These are phyloP conservation scores for Trifolium fragiferum DNA, from an alignment of 306 rosid species.

Conservation along the genomic window DNA sequence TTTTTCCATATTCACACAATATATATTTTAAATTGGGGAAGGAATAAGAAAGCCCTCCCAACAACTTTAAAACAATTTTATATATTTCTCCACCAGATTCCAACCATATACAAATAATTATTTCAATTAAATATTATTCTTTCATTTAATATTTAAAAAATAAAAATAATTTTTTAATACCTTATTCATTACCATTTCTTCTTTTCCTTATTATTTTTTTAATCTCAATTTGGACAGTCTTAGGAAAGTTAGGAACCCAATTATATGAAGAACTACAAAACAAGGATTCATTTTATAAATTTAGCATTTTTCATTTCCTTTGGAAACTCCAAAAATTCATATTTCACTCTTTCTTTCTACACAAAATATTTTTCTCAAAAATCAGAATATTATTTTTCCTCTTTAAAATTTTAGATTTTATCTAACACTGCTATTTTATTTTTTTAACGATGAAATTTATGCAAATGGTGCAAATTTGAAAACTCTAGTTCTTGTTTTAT, in stretches of 20 bases:
- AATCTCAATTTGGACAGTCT: conserved; percentile 73
- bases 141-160: conserved; percentile 46
- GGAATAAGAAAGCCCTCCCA: conserved; percentile 59
- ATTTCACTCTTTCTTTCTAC: conserved; percentile 46
- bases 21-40: conserved; percentile 36
- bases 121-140: conserved; percentile 49
- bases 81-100: conserved; percentile 68
- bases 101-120: conserved; percentile 69
- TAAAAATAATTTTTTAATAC: conserved; percentile 47
- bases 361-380: conserved; percentile 40
- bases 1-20: conserved; percentile 56
- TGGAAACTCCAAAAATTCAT: conserved; percentile 52
- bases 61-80: conserved; percentile 65
- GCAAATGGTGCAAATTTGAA: conserved; percentile 40
- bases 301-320: conserved; percentile 60
- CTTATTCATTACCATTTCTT: conserved; percentile 49
- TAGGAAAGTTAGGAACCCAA: conserved; percentile 71
- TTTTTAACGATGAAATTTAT: conserved; percentile 21
- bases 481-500: conserved; percentile 44
- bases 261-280: conserved; percentile 65
- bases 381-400: conserved; percentile 39
- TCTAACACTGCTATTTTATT: conserved; percentile 34
- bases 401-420: conserved; percentile 41
- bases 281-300: conserved; percentile 57
- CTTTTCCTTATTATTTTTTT: conserved; percentile 52